Conservation (phyloP, 1,284 basidiomycete species). For the Mycena citricolor region DNA sequence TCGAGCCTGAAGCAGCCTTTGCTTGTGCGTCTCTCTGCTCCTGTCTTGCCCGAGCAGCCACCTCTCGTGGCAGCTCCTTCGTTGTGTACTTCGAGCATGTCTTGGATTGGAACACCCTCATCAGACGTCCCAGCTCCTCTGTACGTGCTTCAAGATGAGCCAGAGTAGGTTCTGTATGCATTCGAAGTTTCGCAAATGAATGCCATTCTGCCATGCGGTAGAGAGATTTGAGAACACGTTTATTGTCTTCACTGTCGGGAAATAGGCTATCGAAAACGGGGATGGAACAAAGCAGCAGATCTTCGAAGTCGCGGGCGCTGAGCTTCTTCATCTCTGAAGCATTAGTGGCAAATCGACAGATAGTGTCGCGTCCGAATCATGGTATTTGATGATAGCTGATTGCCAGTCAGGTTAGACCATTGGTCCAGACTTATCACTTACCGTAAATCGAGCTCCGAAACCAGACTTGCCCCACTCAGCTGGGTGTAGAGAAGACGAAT, state of each 20-base stretch:
- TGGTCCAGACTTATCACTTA: constrained; percentile 6
- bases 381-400: constrained; percentile 29
- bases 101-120: constrained; percentile 29
- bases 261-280: constrained; percentile 35
- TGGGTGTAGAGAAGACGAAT: constrained; percentile 29
- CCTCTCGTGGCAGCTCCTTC: constrained; percentile 30
- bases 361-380: constrained; percentile 32
- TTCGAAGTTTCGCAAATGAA: constrained; percentile 7
- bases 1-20: too few species aligned
- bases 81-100: constrained; percentile 27
- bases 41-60: constrained; percentile 25
- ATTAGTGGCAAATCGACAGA: constrained; percentile 33
- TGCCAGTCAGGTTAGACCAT: not conserved
- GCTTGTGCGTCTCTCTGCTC: too few species aligned
- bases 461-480: constrained; percentile 10
- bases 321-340: constrained; percentile 36
- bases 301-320: constrained; percentile 37
- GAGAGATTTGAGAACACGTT: constrained; percentile 6
- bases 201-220: constrained; percentile 13
- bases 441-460: constrained; percentile 23
- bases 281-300: constrained; percentile 26
- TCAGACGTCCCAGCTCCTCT: constrained; percentile 24
- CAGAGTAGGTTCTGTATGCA: constrained; percentile 34
- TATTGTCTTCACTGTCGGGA: constrained; percentile 11
- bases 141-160: constrained; percentile 25